A percentile compares a stretch with the other conserved stretches of the same genome.
phyloP scores from a whole-genome alignment of 1,139 yeast species.

The Yamadazyma mexicana region DNA sequence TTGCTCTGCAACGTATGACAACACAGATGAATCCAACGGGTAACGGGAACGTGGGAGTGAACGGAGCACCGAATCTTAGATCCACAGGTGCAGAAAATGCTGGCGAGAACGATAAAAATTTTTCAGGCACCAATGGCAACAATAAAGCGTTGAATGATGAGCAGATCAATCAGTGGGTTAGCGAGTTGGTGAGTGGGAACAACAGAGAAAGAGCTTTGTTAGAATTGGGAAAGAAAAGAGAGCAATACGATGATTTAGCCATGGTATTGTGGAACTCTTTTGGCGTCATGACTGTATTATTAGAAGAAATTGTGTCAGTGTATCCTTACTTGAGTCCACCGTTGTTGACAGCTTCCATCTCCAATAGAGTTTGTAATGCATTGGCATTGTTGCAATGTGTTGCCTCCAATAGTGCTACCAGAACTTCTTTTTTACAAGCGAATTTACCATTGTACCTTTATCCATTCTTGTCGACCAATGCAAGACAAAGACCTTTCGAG shows the following conservation, averaged over 20 bases:
- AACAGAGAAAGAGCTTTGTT: constrained; percentile 89
- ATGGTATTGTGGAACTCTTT: constrained; percentile 92
- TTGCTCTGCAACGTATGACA: constrained; percentile 12
- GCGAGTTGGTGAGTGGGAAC: constrained; percentile 85
- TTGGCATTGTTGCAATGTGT: constrained; percentile 93
- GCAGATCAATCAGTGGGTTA: constrained; percentile 86
- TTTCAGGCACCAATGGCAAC: background rate
- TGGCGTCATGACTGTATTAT: constrained; percentile 90
- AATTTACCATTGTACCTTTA: constrained; percentile 89
- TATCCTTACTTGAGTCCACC: constrained; percentile 91
- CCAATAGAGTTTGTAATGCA: constrained; percentile 94
- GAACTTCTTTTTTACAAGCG: constrained; percentile 80
- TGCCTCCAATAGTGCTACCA: constrained; percentile 90
- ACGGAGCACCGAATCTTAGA: background rate
- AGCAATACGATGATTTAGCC: constrained; percentile 92
- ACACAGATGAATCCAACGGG: constrained; percentile 3
- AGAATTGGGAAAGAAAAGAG: constrained; percentile 91
- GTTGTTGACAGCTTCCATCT: constrained; percentile 77
- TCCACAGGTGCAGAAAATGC: background rate
- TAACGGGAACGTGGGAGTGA: background rate
- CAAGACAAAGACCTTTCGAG: constrained; percentile 90
- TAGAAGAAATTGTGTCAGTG: constrained; percentile 87
- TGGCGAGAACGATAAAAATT: constrained; percentile 2
- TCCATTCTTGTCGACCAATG: constrained; percentile 90
- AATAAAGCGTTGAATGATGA: constrained; percentile 75